Conservation (phyloP, 495 filamentous ascomycete genomes). For the Chaetomium cochliodes region DNA sequence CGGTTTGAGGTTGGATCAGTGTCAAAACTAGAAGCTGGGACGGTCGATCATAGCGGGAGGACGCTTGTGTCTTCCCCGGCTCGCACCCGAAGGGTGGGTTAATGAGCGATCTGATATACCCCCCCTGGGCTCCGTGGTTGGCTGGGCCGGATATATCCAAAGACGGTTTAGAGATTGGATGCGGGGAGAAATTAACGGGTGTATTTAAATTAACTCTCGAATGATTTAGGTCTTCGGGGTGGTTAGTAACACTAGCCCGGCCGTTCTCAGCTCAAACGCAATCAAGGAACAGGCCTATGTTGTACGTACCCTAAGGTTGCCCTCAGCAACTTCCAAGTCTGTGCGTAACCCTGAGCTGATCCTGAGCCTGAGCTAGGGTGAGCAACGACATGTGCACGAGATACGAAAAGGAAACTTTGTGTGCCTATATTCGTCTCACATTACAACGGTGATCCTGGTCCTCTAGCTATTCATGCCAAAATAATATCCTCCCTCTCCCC, state of each 20-base stretch:
- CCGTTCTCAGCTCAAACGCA: not conserved
- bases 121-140: not conserved
- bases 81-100: not conserved
- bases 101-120: not conserved
- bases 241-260: not conserved
- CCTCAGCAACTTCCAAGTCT: too few species aligned
- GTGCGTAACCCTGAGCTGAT: too few species aligned
- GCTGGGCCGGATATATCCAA: slow-evolving; percentile 2
- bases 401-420: too few species aligned
- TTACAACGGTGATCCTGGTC: too few species aligned
- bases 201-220: not conserved
- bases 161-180: not conserved
- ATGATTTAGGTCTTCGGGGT: not conserved
- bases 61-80: not conserved
- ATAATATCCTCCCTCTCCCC: too few species aligned
- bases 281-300: too few species aligned
- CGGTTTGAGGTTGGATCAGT: not conserved
- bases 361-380: too few species aligned
- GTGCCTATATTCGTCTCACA: too few species aligned
- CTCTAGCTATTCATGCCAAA: too few species aligned
- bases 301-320: too few species aligned
- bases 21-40: not conserved
- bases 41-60: not conserved
- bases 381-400: too few species aligned
- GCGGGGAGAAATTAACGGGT: slow-evolving; percentile 1